These are phyloP conservation scores for Talaromyces atroroseus DNA, from an alignment of 2,329 filamentous ascomycete genomes.

Conservation along the genomic window DNA sequence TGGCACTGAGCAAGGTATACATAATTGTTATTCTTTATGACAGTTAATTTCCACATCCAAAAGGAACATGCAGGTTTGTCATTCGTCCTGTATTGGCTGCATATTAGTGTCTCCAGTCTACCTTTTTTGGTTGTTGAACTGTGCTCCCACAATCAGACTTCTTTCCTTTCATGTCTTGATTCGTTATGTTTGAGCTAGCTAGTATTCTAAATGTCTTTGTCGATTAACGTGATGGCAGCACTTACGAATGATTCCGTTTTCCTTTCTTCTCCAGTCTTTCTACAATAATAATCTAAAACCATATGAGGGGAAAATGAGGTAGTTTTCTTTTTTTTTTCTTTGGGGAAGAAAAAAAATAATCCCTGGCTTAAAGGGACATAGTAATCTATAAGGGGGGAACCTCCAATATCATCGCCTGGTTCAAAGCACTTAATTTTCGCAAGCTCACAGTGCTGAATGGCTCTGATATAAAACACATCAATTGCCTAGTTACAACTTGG, in stretches of 20 bases:
- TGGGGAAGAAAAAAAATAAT: too few relatives aligned
- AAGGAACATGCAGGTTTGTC: not conserved
- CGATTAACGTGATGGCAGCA: not conserved
- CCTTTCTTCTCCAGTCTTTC: not conserved
- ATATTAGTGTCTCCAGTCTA: not conserved
- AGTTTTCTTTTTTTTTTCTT: too few relatives aligned
- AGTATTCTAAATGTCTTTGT: not conserved
- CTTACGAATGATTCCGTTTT: not conserved
- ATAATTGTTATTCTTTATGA: not conserved
- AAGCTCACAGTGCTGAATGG: too few relatives aligned
- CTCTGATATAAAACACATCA: too few relatives aligned
- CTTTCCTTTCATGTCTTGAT: not conserved
- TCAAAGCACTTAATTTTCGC: too few relatives aligned
- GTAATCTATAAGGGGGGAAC: too few relatives aligned
- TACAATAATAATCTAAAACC: not conserved
- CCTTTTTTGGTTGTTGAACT: not conserved
- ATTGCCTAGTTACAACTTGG: too few relatives aligned
- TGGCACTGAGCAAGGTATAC: not conserved
- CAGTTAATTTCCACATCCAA: not conserved
- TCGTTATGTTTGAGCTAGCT: not conserved
- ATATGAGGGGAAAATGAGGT: too few relatives aligned
- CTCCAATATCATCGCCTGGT: too few relatives aligned
- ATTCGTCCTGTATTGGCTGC: not conserved
- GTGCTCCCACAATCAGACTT: not conserved
- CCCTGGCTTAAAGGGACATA: too few relatives aligned